Evolutionary conservation across 2,329 filamentous ascomycete species (phyloP).

Genomic region (Trichoderma atrobrunneum): DNA sequence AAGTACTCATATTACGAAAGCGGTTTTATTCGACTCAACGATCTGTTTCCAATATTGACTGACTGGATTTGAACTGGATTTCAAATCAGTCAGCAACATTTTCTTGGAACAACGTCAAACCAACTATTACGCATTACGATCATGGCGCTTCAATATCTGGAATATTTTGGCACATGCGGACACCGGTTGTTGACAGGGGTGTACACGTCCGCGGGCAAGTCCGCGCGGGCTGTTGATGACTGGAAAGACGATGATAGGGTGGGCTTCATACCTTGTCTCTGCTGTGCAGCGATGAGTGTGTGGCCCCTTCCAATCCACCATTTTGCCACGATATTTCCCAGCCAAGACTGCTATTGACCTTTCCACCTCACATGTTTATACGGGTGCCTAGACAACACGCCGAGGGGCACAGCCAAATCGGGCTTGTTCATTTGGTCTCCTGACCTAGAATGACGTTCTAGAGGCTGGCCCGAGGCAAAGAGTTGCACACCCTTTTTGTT

Average conservation of each 20-base stretch:
- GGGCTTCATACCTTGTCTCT: conserved; percentile 27
- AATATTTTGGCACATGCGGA: conserved; percentile 35
- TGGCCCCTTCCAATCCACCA: conserved; percentile 14
- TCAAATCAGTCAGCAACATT: conserved; percentile 19
- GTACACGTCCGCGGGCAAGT: conserved; percentile 17
- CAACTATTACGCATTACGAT: conserved; percentile 34
- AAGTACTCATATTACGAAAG: conserved; percentile 24
- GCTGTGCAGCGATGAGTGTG: conserved; percentile 33
- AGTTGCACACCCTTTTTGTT: background rate
- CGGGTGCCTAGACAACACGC: background rate
- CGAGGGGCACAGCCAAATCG: background rate
- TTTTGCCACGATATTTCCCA: conserved; percentile 5
- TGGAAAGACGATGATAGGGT: conserved; percentile 33
- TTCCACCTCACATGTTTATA: background rate
- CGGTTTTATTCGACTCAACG: conserved; percentile 32
- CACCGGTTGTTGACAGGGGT: conserved; percentile 47
- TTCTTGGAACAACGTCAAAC: conserved; percentile 29
- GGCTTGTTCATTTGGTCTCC: background rate
- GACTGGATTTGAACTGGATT: conserved; percentile 31
- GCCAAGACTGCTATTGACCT: background rate
- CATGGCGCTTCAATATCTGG: conserved; percentile 36
- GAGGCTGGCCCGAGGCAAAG: background rate
- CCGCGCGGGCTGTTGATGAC: conserved; percentile 9
- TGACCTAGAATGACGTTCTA: background rate
- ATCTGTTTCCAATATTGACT: conserved; percentile 14